Evolutionary conservation across 164 flowering plant species (phyloP).

Genomic region (Macadamia integrifolia): DNA sequence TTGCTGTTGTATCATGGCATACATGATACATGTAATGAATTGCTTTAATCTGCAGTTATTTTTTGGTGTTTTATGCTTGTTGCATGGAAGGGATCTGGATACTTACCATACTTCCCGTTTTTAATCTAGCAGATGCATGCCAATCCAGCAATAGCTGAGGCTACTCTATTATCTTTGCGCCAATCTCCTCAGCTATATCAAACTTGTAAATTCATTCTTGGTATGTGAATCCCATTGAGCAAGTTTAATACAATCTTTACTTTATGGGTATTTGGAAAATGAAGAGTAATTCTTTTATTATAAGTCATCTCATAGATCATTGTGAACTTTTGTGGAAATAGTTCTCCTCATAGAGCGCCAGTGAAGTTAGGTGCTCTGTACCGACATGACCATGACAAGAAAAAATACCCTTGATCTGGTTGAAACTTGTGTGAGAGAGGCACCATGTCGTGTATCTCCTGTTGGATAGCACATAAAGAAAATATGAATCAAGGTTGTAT

Average conservation of each 20-base stretch:
- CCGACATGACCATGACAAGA: not conserved
- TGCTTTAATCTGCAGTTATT: no score
- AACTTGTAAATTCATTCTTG: constrained; percentile 79
- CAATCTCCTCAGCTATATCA: constrained; percentile 77
- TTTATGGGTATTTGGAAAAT: not conserved
- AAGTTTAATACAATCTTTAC: not conserved
- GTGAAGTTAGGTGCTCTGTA: not conserved
- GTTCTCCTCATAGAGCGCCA: not conserved
- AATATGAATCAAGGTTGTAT: no score
- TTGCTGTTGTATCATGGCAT: not conserved
- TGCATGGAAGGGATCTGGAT: not conserved
- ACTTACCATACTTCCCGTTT: not conserved
- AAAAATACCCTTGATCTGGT: no score
- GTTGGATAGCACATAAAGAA: no score
- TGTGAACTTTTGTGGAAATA: not conserved
- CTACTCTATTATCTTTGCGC: constrained; percentile 57
- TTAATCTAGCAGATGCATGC: constrained; percentile 54
- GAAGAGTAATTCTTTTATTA: no score
- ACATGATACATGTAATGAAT: not conserved
- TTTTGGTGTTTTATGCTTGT: no score
- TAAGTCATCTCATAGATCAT: no score
- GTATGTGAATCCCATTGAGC: constrained; percentile 32
- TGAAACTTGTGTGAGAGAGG: no score
- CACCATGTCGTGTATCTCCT: no score
- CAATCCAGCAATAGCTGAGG: constrained; percentile 81